Evolutionary conservation across 371 early-diverging fungal genomes (phyloP).

Genomic region (Mycotypha africana): DNA sequence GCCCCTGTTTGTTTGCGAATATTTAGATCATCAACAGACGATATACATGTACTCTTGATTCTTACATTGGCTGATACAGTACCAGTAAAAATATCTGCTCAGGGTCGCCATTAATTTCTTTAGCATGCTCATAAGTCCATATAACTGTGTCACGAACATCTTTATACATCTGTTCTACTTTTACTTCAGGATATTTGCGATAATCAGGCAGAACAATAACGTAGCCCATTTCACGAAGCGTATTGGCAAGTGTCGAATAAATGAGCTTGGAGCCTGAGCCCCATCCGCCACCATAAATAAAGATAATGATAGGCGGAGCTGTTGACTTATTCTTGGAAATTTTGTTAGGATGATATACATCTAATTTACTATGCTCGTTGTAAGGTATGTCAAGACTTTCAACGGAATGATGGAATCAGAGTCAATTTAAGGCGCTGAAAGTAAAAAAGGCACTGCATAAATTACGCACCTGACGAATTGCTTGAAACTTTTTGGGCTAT

Average conservation of each 20-base stretch:
- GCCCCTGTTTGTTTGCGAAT: too few relatives aligned
- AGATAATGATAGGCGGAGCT: slow-evolving; percentile 59
- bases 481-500: slow-evolving; percentile 25
- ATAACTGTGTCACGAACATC: slow-evolving; percentile 58
- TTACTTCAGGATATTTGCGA: slow-evolving; percentile 60
- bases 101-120: slow-evolving; percentile 44
- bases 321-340: neutral
- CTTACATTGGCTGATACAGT: slow-evolving; percentile 1
- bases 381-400: slow-evolving; percentile 33
- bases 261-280: slow-evolving; percentile 51
- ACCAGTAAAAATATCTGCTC: slow-evolving; percentile 58
- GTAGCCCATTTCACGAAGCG: slow-evolving; percentile 60
- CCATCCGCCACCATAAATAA: slow-evolving; percentile 77
- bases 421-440: too few relatives aligned
- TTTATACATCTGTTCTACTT: slow-evolving; percentile 51
- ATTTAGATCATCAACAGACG: too few relatives aligned
- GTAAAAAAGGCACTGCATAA: neutral
- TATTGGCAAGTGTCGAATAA: slow-evolving; percentile 63
- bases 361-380: slow-evolving; percentile 17
- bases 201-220: slow-evolving; percentile 74
- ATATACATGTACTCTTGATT: too few relatives aligned
- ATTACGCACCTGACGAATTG: slow-evolving; percentile 33
- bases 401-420: too few relatives aligned
- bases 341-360: slow-evolving; percentile 32
- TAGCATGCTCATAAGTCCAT: slow-evolving; percentile 54